Evolutionary conservation across 2,329 filamentous ascomycete genomes (phyloP), one percentile per base, ranked within the genome.

Genomic region (Podosphaera aphanis): DNA sequence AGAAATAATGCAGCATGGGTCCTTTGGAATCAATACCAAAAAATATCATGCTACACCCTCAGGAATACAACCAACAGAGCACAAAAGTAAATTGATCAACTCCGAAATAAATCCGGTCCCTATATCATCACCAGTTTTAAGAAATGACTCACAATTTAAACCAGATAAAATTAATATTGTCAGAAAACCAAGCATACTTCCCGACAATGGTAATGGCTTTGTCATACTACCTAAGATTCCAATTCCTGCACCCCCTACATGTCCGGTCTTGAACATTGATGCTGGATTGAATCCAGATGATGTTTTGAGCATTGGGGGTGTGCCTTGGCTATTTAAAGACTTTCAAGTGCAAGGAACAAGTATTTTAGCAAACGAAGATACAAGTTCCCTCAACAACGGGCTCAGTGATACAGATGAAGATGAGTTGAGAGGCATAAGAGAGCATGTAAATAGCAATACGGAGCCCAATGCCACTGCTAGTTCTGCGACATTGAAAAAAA

Each of bases 371-470:
- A 81, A 78, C 1, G 70, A 77, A 29, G 80, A 86, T 46, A 74
- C 80, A 7, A 16, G 15, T 52, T 68, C 74, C 25, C 76, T 88
- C 61, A 92, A 83, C 55, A 86, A 93, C 61, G 83, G 88, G 53
- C 68, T 94, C 19, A 92, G 82, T 47, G 88, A 94, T 57, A 76
- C 94, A 59, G 86, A 93, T 55, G 86, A 94, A 52, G 85, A 92
- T 44, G 83, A 88, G 62, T 67, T 93, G 48, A 77, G 82, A 55
- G 83, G 79, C 29, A 64, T 84, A 13, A 52, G 52, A 36, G 63
- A 64, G 13, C 62, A 62, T 21, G 45, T 52, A 19, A 48, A 50
- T 37, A 48, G 44, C 18, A 51, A 47, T 11, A 29, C 11, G 11
- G 25, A 29, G 25, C 7, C 41, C 33, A 44, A 48, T 11, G 38